A percentile compares a stretch with the other conserved stretches of the same genome.
phyloP scores from a whole-genome alignment of 495 filamentous ascomycete genomes.

The Pseudevernia furfuracea region DNA sequence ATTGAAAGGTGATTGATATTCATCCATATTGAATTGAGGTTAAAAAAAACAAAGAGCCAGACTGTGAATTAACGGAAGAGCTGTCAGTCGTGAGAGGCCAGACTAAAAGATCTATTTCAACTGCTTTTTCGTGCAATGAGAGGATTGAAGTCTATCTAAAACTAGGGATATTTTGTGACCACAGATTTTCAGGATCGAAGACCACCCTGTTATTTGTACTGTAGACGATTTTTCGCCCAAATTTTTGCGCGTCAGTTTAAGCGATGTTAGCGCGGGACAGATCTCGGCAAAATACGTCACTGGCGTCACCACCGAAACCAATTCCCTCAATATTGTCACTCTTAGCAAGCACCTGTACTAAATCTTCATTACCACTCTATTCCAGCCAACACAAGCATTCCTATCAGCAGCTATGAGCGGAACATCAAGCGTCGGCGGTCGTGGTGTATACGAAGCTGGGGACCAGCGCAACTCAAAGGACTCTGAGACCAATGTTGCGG shows the following conservation, averaged over 20 bases:
- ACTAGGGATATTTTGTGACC: no score
- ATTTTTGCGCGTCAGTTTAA: neutral
- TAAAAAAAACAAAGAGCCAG: no score
- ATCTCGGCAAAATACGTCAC: neutral
- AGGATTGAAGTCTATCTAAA: neutral
- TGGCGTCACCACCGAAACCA: neutral
- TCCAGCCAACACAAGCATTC: neutral
- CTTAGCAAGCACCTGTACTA: neutral
- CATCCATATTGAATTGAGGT: conserved; percentile 4
- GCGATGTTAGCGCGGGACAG: neutral
- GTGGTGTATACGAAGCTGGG: conserved; percentile 52
- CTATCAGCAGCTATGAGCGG: conserved; percentile 27
- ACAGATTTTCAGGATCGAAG: no score
- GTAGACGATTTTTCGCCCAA: no score
- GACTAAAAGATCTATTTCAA: neutral
- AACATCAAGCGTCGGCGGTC: conserved; percentile 47
- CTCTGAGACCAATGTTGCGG: conserved; percentile 45
- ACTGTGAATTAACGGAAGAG: neutral
- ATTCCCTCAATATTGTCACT: neutral
- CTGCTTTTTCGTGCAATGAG: neutral
- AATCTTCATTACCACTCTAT: no score
- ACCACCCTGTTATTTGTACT: no score
- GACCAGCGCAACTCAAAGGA: conserved; percentile 62
- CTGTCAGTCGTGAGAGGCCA: neutral
- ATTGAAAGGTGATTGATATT: conserved; percentile 11